These are phyloP conservation scores for Candida sanyaensis DNA, from an alignment of 1,139 yeast genomes.

Conservation along the genomic window DNA sequence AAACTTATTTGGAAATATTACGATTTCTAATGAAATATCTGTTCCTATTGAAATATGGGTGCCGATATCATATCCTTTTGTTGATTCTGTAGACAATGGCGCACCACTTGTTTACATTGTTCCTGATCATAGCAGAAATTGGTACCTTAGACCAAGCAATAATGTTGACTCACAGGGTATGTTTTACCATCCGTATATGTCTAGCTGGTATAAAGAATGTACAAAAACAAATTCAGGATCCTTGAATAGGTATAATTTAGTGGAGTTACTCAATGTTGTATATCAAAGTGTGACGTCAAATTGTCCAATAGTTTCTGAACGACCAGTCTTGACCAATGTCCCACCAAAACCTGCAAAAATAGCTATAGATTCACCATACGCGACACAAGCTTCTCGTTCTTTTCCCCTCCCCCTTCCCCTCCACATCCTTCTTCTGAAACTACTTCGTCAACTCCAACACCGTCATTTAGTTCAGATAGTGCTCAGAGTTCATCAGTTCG, in stretches of 20 bases:
- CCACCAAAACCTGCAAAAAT: slow-evolving; percentile 27
- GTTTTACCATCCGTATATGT: slow-evolving; percentile 68
- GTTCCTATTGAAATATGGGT: slow-evolving; percentile 79
- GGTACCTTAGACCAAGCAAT: slow-evolving; percentile 57
- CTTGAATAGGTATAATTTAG: slow-evolving; percentile 31
- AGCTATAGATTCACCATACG: slow-evolving; percentile 8
- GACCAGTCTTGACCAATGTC: slow-evolving; percentile 6
- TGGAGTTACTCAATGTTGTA: slow-evolving; percentile 38
- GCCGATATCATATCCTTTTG: slow-evolving; percentile 66
- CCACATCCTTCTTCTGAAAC: neutral
- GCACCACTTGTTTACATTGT: slow-evolving; percentile 66
- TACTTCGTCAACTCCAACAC: neutral
- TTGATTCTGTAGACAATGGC: slow-evolving; percentile 25
- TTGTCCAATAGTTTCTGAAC: slow-evolving; percentile 22
- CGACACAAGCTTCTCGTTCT: neutral
- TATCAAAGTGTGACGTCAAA: slow-evolving; percentile 43
- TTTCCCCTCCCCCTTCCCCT: neutral
- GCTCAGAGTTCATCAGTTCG: neutral
- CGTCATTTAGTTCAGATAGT: neutral
- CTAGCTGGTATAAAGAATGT: slow-evolving; percentile 53
- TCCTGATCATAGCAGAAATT: slow-evolving; percentile 44
- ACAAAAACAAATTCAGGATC: slow-evolving; percentile 10
- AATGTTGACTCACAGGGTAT: slow-evolving; percentile 74
- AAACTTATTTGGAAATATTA: slow-evolving; percentile 62
- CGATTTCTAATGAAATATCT: slow-evolving; percentile 29